A percentile compares a stretch with the other conserved stretches of the same genome.
These are phyloP conservation scores for Imleria badia DNA, from an alignment of 768 basidiomycete species.

Conservation along the genomic window DNA sequence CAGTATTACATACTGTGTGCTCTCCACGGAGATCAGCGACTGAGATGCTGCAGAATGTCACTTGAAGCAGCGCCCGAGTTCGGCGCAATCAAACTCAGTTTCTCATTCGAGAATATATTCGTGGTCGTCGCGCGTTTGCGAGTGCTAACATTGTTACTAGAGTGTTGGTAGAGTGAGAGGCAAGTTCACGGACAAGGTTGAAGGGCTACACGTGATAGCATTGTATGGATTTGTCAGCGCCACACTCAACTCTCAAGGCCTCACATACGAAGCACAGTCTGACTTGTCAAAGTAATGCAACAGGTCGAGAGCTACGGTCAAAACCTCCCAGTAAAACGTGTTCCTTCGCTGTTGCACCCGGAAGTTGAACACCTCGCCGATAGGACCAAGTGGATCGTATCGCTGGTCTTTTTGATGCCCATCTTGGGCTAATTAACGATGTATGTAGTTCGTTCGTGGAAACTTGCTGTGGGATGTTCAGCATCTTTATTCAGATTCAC, in stretches of 20 bases:
- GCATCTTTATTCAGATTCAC: constrained; percentile 50
- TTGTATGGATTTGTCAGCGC: not conserved
- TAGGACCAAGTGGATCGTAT: constrained; percentile 77
- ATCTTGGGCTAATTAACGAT: constrained; percentile 64
- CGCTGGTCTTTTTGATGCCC: constrained; percentile 53
- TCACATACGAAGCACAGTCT: not conserved
- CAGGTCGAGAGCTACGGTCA: constrained; percentile 45
- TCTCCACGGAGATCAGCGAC: not conserved
- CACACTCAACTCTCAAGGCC: not conserved
- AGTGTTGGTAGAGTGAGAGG: too few species aligned
- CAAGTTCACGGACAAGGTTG: too few species aligned
- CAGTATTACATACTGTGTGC: not conserved
- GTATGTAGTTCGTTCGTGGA: constrained; percentile 38
- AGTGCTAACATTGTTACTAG: not conserved
- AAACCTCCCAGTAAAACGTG: constrained; percentile 48
- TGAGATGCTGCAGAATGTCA: not conserved
- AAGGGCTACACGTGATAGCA: not conserved
- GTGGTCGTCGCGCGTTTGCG: not conserved
- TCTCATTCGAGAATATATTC: not conserved
- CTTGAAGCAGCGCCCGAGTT: constrained; percentile 3
- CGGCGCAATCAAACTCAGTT: not conserved
- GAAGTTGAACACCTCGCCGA: constrained; percentile 10
- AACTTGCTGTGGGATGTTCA: not conserved
- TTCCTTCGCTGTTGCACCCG: not conserved
- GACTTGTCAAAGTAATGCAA: constrained; percentile 11